Evolutionary conservation across 2,329 filamentous ascomycete species (phyloP).

Genomic region (Cercospora citrullina): DNA sequence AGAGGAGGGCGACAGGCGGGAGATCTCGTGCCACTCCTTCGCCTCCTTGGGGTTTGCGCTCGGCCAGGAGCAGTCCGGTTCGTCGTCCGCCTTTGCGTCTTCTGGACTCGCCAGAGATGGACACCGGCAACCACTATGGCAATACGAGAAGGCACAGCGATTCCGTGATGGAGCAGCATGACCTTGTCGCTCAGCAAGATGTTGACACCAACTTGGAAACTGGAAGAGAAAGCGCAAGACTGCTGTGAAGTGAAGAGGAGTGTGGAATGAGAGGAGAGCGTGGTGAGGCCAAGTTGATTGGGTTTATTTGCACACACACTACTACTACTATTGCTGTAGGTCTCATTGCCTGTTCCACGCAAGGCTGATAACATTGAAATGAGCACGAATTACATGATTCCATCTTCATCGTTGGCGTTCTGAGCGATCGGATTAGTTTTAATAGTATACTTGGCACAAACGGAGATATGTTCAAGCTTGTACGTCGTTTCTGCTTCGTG

Average conservation of each 20-base stretch:
- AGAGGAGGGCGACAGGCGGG: not conserved
- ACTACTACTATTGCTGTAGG: not conserved
- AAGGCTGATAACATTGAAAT: not conserved
- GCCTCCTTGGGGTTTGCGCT: not conserved
- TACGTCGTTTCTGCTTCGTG: too few species aligned
- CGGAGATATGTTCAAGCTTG: too few species aligned
- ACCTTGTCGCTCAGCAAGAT: not conserved
- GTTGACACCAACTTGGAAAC: not conserved
- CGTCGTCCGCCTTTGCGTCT: not conserved
- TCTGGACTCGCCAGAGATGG: not conserved
- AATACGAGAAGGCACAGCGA: not conserved
- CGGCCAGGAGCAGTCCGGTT: not conserved
- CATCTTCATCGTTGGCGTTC: not conserved
- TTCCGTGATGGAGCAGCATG: not conserved
- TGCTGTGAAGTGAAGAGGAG: not conserved
- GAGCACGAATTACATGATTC: not conserved
- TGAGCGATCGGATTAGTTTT: not conserved
- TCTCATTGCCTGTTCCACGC: too few species aligned
- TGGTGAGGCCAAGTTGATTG: not conserved
- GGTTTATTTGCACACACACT: not conserved
- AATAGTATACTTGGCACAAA: too few species aligned
- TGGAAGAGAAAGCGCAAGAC: slow-evolving; percentile 9
- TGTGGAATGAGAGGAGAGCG: not conserved
- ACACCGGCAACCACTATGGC: not conserved
- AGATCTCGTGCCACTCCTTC: not conserved